Base-by-base conservation (phyloP, 176 grass and related monocot species). In the Avena eriantha region DNA sequence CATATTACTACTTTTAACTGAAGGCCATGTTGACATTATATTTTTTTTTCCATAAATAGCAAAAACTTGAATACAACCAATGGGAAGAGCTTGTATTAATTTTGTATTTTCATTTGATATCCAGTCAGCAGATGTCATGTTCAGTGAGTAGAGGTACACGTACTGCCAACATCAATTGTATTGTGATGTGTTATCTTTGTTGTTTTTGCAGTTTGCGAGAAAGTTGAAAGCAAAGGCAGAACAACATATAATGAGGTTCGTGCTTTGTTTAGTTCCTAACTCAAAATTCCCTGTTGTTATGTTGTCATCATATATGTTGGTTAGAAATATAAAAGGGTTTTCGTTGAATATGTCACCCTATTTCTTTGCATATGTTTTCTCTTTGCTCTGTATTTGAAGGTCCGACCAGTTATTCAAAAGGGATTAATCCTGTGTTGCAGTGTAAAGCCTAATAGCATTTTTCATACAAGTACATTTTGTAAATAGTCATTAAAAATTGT, bases 171-270 rank as follows among this genome's bases (percentile, higher is more conserved):
- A 58, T 60, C 11, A 9, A 65, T 49, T 35, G 26, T 55, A 21
- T 81, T 55, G 50, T 59, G 11, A 65, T 87, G 18, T 73, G 21
- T 53, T 81, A 12, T 43, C 16, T 86, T 58, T 89, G 24, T 78
- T 80, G 8, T 76, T 86, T 65, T 81, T 88, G 73, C 85, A 99
- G 97, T 99, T 82, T 99, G 97, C 61, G 92, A 99, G 73, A 99
- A 96, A 90, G 97, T 99, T 85, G 97, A 99, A 96, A 99, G 97
- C 90, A 99, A 99, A 87, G 97, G 92, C 45, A 94, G 97, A 86
- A 99, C 97, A 69, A 96, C 97, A 50, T 99, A 99, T 84, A 99
- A 99, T 63, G 94, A 99, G 93, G 97, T 96, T 65, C 21, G 57
- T 79, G 54, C 16, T 31, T 80, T 82, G 31, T 79, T 69, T 69